Evolutionary conservation across 225 moss, liverwort and hornwort genomes (phyloP).

Genomic region (Climacium dendroides): DNA sequence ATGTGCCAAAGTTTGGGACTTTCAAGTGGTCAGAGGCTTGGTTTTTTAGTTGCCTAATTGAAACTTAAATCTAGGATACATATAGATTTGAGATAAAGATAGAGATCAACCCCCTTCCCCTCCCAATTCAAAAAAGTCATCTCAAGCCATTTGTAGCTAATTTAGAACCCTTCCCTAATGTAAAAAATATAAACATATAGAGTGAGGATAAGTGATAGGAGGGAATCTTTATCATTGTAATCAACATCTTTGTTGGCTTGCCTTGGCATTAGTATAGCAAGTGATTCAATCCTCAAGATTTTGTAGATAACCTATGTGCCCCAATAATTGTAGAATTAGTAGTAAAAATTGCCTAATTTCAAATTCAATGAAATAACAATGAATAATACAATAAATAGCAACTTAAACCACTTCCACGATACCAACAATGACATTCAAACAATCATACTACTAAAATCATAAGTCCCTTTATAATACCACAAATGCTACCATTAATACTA

Average conservation of each 20-base stretch:
- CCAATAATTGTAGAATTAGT: not conserved
- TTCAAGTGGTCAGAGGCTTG: not conserved
- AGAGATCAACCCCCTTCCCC: not conserved
- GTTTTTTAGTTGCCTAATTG: not conserved
- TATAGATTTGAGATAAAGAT: not conserved
- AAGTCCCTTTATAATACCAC: too few species aligned
- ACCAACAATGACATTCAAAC: not conserved
- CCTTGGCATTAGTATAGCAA: rapidly evolving
- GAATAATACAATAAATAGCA: not conserved
- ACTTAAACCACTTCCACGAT: not conserved
- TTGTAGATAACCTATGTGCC: not conserved
- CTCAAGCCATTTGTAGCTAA: not conserved
- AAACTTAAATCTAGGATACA: not conserved
- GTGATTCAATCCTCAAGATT: not conserved
- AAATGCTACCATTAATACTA: too few species aligned
- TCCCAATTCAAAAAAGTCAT: not conserved
- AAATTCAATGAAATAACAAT: not conserved
- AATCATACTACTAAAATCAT: too few species aligned
- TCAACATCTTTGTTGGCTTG: not conserved
- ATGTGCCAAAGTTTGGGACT: not conserved
- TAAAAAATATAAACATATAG: too few species aligned
- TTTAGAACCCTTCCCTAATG: not conserved
- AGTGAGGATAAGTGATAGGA: not conserved
- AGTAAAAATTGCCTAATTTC: not conserved
- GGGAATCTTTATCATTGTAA: too few species aligned